Conservation (phyloP, 805 yeast genomes). For the Candida sphagnicola region DNA sequence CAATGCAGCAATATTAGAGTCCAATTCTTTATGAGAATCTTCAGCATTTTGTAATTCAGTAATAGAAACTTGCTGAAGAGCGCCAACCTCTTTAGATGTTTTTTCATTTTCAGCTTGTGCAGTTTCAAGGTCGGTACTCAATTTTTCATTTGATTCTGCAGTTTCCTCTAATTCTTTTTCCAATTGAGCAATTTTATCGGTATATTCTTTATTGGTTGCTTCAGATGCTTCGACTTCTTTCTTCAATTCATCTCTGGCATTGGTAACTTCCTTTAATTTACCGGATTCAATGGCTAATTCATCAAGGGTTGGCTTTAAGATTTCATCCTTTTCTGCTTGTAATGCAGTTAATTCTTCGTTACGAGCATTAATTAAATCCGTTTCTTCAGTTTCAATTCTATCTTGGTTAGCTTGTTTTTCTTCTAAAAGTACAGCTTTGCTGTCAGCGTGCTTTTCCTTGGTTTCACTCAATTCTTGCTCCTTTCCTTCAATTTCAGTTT, state of each 20-base stretch:
- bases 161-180: conserved; percentile 42
- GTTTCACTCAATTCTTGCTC: conserved; percentile 28
- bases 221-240: conserved; percentile 44
- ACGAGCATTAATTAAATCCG: conserved; percentile 41
- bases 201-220: conserved; percentile 41
- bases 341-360: conserved; percentile 43
- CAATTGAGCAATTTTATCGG: conserved; percentile 41
- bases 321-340: conserved; percentile 51
- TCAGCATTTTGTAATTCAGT: conserved; percentile 24
- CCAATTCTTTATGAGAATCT: conserved; percentile 31
- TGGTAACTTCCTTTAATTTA: conserved; percentile 46
- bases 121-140: conserved; percentile 28
- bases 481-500: conserved; percentile 26
- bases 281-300: conserved; percentile 48
- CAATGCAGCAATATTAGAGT: conserved; percentile 39
- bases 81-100: conserved; percentile 35
- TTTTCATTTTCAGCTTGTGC: conserved; percentile 35
- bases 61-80: conserved; percentile 22
- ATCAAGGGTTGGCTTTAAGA: conserved; percentile 51
- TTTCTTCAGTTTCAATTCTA: conserved; percentile 40
- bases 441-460: conserved; percentile 35
- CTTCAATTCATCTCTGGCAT: conserved; percentile 44
- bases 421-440: conserved; percentile 38
- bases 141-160: conserved; percentile 29
- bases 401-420: conserved; percentile 47